These are phyloP conservation scores for Kluyveromyces dobzhanskii DNA, from an alignment of 805 yeast species.

Conservation along the genomic window DNA sequence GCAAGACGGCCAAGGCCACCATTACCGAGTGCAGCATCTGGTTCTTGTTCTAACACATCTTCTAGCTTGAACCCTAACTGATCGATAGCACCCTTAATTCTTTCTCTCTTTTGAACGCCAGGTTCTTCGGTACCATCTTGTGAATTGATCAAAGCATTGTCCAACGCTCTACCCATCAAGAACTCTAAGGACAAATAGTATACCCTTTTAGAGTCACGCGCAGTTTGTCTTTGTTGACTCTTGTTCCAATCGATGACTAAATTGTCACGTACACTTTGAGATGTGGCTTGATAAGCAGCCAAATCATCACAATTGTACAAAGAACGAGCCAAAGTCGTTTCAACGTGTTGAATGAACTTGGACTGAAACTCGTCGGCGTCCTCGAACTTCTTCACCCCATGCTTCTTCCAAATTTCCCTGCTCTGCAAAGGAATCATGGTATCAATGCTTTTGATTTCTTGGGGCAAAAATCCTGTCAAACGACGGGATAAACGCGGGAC, in stretches of 20 bases:
- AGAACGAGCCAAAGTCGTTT: constrained; percentile 84
- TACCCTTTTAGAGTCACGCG: constrained; percentile 75
- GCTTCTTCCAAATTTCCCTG: constrained; percentile 69
- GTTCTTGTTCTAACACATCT: constrained; percentile 77
- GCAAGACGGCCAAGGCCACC: constrained; percentile 95
- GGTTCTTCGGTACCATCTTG: constrained; percentile 31
- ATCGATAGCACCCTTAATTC: constrained; percentile 45
- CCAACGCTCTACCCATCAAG: constrained; percentile 91
- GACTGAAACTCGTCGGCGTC: constrained; percentile 53
- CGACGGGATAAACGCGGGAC: constrained; percentile 53
- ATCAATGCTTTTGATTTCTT: constrained; percentile 78
- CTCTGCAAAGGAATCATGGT: constrained; percentile 72
- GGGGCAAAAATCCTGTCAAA: constrained; percentile 84
- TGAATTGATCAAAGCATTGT: constrained; percentile 82
- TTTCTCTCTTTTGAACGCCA: constrained; percentile 49
- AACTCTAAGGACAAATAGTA: constrained; percentile 84
- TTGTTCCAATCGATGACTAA: constrained; percentile 83
- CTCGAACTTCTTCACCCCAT: constrained; percentile 43
- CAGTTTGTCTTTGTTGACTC: constrained; percentile 84
- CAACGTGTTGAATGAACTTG: constrained; percentile 76
- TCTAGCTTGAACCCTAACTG: constrained; percentile 85
- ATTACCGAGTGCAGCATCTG: constrained; percentile 91
- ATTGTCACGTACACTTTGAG: constrained; percentile 69
- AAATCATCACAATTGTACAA: constrained; percentile 85
- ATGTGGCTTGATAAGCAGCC: constrained; percentile 89